These are phyloP conservation scores for Trichoderma koningiopsis DNA, from an alignment of 2,329 filamentous ascomycete species.

Conservation along the genomic window DNA sequence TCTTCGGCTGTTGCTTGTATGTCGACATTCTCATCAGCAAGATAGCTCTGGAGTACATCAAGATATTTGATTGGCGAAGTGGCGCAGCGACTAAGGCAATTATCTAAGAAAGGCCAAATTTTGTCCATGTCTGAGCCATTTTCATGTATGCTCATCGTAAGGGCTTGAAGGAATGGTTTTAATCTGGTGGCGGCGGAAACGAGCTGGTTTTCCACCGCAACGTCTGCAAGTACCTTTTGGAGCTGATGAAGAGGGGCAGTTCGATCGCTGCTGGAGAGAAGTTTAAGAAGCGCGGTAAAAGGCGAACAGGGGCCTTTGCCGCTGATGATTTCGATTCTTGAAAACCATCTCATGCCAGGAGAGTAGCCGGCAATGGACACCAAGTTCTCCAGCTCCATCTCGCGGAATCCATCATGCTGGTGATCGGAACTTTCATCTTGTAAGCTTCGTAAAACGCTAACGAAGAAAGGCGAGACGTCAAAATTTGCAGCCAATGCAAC, in stretches of 20 bases:
- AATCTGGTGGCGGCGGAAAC: slow-evolving; percentile 56
- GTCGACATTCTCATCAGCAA: slow-evolving; percentile 37
- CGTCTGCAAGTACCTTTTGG: slow-evolving; percentile 58
- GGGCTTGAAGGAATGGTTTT: slow-evolving; percentile 47
- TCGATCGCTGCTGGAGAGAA: slow-evolving; percentile 38
- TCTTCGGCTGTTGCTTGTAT: slow-evolving; percentile 26
- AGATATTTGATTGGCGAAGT: slow-evolving; percentile 81
- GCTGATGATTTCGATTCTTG: slow-evolving; percentile 65
- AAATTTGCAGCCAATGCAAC: slow-evolving; percentile 82
- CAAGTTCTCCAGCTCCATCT: slow-evolving; percentile 79
- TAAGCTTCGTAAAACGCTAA: slow-evolving; percentile 65
- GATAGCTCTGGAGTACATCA: slow-evolving; percentile 61
- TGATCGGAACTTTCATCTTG: slow-evolving; percentile 56
- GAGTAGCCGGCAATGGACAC: slow-evolving; percentile 79
- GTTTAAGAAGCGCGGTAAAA: slow-evolving; percentile 68
- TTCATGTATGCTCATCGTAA: slow-evolving; percentile 33
- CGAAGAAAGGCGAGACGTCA: slow-evolving; percentile 78
- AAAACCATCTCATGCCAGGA: slow-evolving; percentile 87
- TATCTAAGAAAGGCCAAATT: slow-evolving; percentile 76
- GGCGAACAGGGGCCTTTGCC: slow-evolving; percentile 56
- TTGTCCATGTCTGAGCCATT: slow-evolving; percentile 38
- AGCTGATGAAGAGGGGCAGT: slow-evolving; percentile 47
- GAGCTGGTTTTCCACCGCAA: slow-evolving; percentile 68
- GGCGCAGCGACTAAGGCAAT: slow-evolving; percentile 75
- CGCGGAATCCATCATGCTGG: slow-evolving; percentile 55